These are phyloP conservation scores for Lippia alba DNA, from an alignment of 305 asterid species.

Conservation along the genomic window DNA sequence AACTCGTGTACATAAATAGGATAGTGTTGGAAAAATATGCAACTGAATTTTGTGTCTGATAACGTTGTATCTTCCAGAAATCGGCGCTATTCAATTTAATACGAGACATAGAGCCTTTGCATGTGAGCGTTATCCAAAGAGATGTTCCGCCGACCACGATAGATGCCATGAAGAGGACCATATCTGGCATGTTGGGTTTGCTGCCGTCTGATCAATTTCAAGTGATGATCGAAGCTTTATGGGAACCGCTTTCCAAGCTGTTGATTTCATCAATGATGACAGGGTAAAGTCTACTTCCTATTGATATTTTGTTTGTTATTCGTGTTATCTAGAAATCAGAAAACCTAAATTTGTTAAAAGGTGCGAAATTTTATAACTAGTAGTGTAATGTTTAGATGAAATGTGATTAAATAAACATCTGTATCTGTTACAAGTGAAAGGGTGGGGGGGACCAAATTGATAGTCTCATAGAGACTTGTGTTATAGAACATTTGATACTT, in stretches of 20 bases:
- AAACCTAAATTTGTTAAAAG: background rate
- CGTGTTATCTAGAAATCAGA: background rate
- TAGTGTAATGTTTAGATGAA: constrained; percentile 5
- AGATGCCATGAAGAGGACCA: constrained; percentile 96
- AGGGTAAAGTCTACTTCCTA: constrained; percentile 58
- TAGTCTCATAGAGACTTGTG: background rate
- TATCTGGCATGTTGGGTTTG: constrained; percentile 90
- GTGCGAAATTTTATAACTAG: background rate
- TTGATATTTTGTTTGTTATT: constrained; percentile 1
- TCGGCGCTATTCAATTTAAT: constrained; percentile 62
- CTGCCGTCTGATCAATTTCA: constrained; percentile 93
- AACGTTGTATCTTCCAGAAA: constrained; percentile 50
- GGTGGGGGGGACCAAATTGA: no score
- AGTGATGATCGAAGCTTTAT: constrained; percentile 78
- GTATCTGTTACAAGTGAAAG: background rate
- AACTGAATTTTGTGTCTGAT: constrained; percentile 1
- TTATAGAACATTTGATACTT: background rate
- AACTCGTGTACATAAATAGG: no score
- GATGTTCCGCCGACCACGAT: constrained; percentile 82
- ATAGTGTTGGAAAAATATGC: constrained; percentile 5
- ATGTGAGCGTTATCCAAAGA: constrained; percentile 84
- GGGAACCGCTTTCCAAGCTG: constrained; percentile 91
- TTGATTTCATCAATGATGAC: constrained; percentile 93
- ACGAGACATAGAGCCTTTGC: constrained; percentile 90
- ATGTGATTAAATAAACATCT: background rate